Evolutionary conservation across 2,329 filamentous ascomycete genomes (phyloP).

Genomic region (Salinomyces thailandicus): DNA sequence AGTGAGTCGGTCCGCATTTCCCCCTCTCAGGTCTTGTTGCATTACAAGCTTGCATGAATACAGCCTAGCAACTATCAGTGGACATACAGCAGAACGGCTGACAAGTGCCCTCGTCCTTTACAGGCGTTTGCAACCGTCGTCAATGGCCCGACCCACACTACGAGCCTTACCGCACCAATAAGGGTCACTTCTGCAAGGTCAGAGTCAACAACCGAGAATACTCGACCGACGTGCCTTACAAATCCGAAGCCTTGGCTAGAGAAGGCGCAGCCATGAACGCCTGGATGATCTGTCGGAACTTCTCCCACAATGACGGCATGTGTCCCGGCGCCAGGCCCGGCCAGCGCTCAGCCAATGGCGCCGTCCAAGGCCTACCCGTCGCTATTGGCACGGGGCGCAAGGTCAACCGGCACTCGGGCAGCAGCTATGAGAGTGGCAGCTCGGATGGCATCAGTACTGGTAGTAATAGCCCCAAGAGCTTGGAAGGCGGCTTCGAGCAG

Average conservation of each 20-base stretch:
- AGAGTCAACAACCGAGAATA: constrained; percentile 95
- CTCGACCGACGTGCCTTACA: constrained; percentile 77
- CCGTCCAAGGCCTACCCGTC: constrained; percentile 52
- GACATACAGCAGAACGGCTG: no score
- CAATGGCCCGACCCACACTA: constrained; percentile 88
- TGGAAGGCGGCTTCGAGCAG: constrained; percentile 34
- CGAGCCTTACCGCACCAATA: constrained; percentile 63
- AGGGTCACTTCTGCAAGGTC: constrained; percentile 79
- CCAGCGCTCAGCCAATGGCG: constrained; percentile 32
- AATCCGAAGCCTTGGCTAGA: constrained; percentile 70
- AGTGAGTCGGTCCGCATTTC: no score
- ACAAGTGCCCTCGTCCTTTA: background rate
- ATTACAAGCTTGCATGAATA: no score
- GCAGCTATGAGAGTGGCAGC: constrained; percentile 34
- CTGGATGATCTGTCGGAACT: constrained; percentile 96
- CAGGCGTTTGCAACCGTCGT: constrained; percentile 87
- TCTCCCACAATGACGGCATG: constrained; percentile 95
- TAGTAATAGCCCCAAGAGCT: constrained; percentile 44
- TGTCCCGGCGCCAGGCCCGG: constrained; percentile 47
- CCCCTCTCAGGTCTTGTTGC: no score
- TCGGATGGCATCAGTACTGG: constrained; percentile 36
- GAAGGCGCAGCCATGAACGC: constrained; percentile 92
- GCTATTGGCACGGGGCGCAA: constrained; percentile 52
- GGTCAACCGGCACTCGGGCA: constrained; percentile 1
- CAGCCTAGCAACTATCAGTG: no score